Evolutionary conservation across 1,284 basidiomycete species (phyloP).

Genomic region (Fomitopsis palustris): DNA sequence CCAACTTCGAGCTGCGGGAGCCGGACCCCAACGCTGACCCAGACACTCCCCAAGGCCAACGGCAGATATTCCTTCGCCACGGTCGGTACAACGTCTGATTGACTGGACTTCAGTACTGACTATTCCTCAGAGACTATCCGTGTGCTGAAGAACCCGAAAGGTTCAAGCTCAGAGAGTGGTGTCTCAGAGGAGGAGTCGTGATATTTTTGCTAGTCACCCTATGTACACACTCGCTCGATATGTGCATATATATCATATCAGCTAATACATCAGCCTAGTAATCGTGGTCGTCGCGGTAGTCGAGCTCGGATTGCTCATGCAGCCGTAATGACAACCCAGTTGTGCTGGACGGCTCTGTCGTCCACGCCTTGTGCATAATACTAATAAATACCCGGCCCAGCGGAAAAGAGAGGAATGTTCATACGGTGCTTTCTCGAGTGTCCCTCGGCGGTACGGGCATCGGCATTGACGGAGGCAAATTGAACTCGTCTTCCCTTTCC

Average conservation of each 20-base stretch:
- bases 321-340: slow-evolving; percentile 7
- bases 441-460: slow-evolving; percentile 29
- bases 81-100: slow-evolving; percentile 37
- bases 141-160: slow-evolving; percentile 18
- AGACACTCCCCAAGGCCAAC: slow-evolving; percentile 61
- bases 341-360: slow-evolving; percentile 15
- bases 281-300: slow-evolving; percentile 17
- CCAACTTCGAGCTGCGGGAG: slow-evolving; percentile 70
- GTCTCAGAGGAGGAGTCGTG: slow-evolving; percentile 8
- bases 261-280: slow-evolving; percentile 10
- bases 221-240: not conserved
- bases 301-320: slow-evolving; percentile 11
- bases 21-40: slow-evolving; percentile 61
- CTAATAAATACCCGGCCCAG: not conserved
- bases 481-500: slow-evolving; percentile 31
- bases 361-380: slow-evolving; percentile 15
- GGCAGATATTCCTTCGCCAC: slow-evolving; percentile 76
- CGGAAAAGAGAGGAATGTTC: slow-evolving; percentile 2
- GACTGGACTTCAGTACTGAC: not conserved
- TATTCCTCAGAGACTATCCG: slow-evolving; percentile 26
- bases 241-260: not conserved
- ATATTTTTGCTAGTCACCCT: not conserved
- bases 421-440: slow-evolving; percentile 16
- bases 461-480: slow-evolving; percentile 18
- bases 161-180: slow-evolving; percentile 6